Conservation (phyloP, 2,329 filamentous ascomycete genomes). For the Fusarium nelsonii region DNA sequence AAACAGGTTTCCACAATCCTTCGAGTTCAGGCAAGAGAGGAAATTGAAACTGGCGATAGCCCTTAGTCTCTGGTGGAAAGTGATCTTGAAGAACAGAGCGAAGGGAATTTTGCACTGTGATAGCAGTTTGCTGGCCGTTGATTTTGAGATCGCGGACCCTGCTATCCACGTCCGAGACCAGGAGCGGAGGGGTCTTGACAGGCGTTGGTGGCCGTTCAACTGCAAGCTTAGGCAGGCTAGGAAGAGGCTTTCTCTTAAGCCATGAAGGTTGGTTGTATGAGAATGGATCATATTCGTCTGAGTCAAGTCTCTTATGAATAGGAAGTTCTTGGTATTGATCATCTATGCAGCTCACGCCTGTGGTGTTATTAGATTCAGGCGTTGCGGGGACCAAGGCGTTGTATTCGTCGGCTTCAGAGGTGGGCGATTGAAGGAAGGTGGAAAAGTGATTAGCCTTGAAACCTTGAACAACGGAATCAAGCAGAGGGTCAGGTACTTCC, state of each 20-base stretch:
- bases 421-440: conserved; percentile 42
- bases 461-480: conserved; percentile 62
- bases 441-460: conserved; percentile 54
- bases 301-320: conserved; percentile 18
- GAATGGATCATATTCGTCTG: conserved; percentile 63
- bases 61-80: conserved; percentile 62
- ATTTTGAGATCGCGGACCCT: conserved; percentile 62
- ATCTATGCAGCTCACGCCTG: conserved; percentile 18
- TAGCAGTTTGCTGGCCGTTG: conserved; percentile 59
- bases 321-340: conserved; percentile 30
- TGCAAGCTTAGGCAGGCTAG: conserved; percentile 42
- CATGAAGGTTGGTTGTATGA: conserved; percentile 51
- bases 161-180: conserved; percentile 49
- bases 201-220: conserved; percentile 58
- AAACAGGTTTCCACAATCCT: conserved; percentile 66
- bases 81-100: conserved; percentile 64
- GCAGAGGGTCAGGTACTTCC: conserved; percentile 55
- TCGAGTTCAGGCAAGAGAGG: conserved; percentile 62
- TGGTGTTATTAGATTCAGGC: conserved; percentile 39
- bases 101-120: conserved; percentile 69
- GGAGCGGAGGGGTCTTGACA: conserved; percentile 57
- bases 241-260: conserved; percentile 42
- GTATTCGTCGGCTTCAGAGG: conserved; percentile 39
- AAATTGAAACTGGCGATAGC: conserved; percentile 63
- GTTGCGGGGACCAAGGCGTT: conserved; percentile 45